Conservation (phyloP, 2,329 filamentous ascomycete genomes). For the Alternaria consortialis region DNA sequence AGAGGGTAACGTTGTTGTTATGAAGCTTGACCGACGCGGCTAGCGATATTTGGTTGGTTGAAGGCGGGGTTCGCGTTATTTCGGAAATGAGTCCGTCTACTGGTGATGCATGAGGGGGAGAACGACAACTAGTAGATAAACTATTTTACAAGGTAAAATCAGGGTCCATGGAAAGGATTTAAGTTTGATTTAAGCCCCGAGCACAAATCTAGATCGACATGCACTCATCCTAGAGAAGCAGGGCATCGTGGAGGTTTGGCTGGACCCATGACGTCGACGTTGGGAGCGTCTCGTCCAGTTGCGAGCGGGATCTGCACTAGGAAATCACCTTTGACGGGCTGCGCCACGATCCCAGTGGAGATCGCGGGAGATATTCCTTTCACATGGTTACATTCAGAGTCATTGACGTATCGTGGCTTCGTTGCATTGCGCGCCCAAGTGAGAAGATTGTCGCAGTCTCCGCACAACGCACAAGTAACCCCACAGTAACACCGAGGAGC, state of each 20-base stretch:
- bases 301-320: conserved; percentile 13
- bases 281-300: conserved; percentile 5
- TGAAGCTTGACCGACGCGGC: conserved; percentile 9
- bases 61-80: conserved; percentile 11
- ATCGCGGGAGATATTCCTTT: neutral
- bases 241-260: conserved; percentile 9
- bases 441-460: neutral
- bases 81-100: conserved; percentile 7
- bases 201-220: conserved; percentile 8
- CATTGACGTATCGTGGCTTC: neutral
- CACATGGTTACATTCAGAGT: neutral
- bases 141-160: conserved; percentile 1
- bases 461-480: neutral
- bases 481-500: conserved; percentile 1
- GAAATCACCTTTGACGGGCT: conserved; percentile 1
- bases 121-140: conserved; percentile 1
- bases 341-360: conserved; percentile 9
- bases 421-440: neutral
- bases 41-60: conserved; percentile 10
- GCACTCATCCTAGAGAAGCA: conserved; percentile 6
- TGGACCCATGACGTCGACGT: conserved; percentile 17
- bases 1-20: neutral
- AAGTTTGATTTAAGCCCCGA: conserved; percentile 20
- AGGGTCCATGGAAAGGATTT: conserved; percentile 18
- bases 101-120: neutral